Evolutionary conservation across 257 asterid species (phyloP).

Genomic region (Solanum stenotomum): DNA sequence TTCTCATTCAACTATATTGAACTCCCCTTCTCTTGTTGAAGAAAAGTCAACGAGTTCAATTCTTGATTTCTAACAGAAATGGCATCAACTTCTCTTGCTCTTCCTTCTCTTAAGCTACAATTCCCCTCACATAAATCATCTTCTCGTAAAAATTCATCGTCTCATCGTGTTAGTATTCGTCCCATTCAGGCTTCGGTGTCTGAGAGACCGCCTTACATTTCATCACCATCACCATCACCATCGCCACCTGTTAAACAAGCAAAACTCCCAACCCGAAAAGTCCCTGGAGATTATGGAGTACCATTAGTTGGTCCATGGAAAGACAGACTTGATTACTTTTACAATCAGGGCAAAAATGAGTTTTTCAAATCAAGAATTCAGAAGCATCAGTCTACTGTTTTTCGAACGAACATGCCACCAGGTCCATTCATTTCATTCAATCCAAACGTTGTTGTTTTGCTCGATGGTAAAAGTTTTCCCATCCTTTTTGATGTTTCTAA

Average conservation of each 20-base stretch:
- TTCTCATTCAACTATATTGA: neutral
- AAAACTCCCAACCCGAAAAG: conserved; percentile 30
- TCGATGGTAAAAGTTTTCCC: conserved; percentile 83
- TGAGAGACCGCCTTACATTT: conserved; percentile 17
- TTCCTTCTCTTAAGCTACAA: conserved; percentile 20
- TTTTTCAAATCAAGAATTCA: conserved; percentile 61
- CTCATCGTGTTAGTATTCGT: neutral
- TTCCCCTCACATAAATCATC: conserved; percentile 4
- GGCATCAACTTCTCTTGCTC: conserved; percentile 28
- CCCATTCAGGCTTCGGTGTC: conserved; percentile 29
- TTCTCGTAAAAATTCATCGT: neutral
- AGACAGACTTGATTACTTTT: conserved; percentile 69
- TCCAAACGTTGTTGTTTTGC: conserved; percentile 66
- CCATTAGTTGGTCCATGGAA: conserved; percentile 67
- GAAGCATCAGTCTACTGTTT: conserved; percentile 64
- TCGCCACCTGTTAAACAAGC: conserved; percentile 1
- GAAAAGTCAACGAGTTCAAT: neutral
- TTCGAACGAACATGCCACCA: conserved; percentile 85
- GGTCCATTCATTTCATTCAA: conserved; percentile 61
- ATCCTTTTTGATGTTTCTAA: conserved; percentile 52
- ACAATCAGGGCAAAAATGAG: conserved; percentile 72
- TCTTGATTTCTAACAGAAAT: neutral
- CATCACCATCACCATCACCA: neutral
- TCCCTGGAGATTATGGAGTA: conserved; percentile 73
- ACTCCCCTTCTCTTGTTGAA: neutral